Conservation (phyloP, 2,329 filamentous ascomycete species). For the Penicillium sp. region DNA sequence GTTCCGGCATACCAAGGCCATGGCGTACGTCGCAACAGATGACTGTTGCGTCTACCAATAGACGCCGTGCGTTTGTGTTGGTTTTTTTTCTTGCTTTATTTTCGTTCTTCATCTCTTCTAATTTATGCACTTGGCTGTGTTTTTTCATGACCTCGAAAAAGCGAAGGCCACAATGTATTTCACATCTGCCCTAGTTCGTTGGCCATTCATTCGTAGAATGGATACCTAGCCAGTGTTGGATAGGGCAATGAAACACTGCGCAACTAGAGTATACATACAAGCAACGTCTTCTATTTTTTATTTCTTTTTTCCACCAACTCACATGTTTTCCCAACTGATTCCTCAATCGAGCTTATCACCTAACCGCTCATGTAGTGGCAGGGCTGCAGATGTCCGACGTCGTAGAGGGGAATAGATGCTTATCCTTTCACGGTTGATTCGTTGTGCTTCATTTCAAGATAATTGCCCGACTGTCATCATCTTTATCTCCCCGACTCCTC, state of each 20-base stretch:
- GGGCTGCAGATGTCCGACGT: constrained; percentile 15
- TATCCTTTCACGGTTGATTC: too few relatives aligned
- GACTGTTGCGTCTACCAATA: constrained; percentile 26
- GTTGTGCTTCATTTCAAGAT: too few relatives aligned
- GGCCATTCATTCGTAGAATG: constrained; percentile 5
- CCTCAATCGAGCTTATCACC: constrained; percentile 21
- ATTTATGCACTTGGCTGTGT: neutral
- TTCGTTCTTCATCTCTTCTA: neutral
- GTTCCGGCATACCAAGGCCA: constrained; percentile 15
- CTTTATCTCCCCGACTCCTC: too few relatives aligned
- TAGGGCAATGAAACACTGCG: constrained; percentile 10
- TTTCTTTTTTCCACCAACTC: constrained; percentile 15
- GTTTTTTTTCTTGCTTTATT: constrained; percentile 14
- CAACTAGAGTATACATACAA: constrained; percentile 11
- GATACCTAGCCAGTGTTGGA: neutral
- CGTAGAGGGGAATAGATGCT: neutral
- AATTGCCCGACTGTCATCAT: too few relatives aligned
- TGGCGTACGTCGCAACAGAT: constrained; percentile 23
- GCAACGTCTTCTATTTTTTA: constrained; percentile 13
- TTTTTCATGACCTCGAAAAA: neutral
- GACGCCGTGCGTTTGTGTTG: constrained; percentile 27
- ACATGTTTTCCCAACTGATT: constrained; percentile 15
- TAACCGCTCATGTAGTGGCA: constrained; percentile 18
- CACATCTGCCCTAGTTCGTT: constrained; percentile 1
- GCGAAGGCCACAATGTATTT: neutral